Evolutionary conservation across 23 red algal genomes (phyloP).

Genomic region (Rhodosorus marinus): DNA sequence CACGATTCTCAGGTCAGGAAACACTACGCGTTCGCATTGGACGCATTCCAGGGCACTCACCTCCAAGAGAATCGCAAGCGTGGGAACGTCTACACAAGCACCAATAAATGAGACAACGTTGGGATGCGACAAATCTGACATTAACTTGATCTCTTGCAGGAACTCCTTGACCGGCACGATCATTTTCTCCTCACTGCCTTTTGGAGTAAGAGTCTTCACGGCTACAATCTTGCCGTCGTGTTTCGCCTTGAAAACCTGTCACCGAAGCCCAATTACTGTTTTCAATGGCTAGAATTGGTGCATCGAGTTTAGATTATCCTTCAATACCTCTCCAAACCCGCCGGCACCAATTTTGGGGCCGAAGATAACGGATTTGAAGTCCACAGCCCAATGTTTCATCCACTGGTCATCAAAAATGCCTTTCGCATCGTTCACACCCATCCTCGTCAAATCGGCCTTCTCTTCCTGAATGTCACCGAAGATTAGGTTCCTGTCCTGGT

Average conservation of each 20-base stretch:
- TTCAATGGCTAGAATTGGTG: too few species aligned
- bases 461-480: too few species aligned
- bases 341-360: conserved; percentile 86
- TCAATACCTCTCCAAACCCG: conserved; percentile 95
- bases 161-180: conserved; percentile 54
- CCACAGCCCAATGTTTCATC: conserved; percentile 62
- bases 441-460: conserved; percentile 1
- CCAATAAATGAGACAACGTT: conserved; percentile 94
- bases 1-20: too few species aligned
- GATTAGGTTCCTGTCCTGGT: neutral
- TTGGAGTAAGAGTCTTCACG: conserved; percentile 77
- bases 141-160: conserved; percentile 93
- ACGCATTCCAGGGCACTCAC: too few species aligned
- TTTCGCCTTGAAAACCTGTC: conserved; percentile 64
- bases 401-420: conserved; percentile 59
- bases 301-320: too few species aligned
- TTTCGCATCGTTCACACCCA: conserved; percentile 33
- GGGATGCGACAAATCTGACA: conserved; percentile 71
- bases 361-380: conserved; percentile 55
- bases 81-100: conserved; percentile 60
- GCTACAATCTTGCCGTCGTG: conserved; percentile 64
- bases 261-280: too few species aligned
- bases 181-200: conserved; percentile 68
- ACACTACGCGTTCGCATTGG: too few species aligned
- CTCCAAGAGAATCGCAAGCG: conserved; percentile 79